Base-by-base conservation (phyloP, 1,284 basidiomycete species). In the Cutaneotrichosporon mucoides region DNA sequence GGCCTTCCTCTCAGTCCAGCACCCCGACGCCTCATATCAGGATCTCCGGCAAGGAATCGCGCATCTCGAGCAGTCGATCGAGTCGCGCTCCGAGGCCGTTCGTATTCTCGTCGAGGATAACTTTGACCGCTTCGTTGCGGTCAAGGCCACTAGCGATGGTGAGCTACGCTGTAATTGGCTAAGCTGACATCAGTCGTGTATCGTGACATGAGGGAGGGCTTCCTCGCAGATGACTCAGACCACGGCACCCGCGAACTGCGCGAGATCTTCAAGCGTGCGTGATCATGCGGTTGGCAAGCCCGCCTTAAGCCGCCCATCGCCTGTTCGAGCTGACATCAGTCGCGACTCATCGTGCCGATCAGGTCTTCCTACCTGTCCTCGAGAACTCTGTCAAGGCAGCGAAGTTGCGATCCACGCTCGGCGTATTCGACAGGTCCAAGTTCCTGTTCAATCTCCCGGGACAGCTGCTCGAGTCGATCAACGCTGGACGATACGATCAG, bases 391-490 rank as follows among this genome's bases (percentile, higher is more conserved):
- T 92, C 57, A 99, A 98, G 73, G 92, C 93, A 4, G 87, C 92
- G 73, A 92, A 95, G 76, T 81, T 99, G 8, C 86, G 92, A 34
- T 91, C 88, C 1, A 98, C 96, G 0, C 84, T 99, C 11, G 88
- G 90, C 44, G 92, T 99, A 6, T 98, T 99, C 68, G 95, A 99
- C 67, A 85, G 93, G 50, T 94, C 90, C 58, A 96, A 94, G 70
- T 99, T 98, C 83, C 92, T 99, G 76, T 99, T 99, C 84, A 98
- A 97, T 72, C 83, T 99, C 16, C 95, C 96, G 0, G 89, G 90
- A 24, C 88, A 88, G 47, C 84, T 99, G n/a, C 84, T 90, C 33
- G 95, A 96, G 73, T 88, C 85, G 15, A 89, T 99, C n/a, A 48
- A 48, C 6, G 57, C 56, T 43, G 90, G 90, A 9, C 88, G 89